These are phyloP conservation scores for Scenedesmus sp. DNA, from an alignment of 163 green algal species.

Conservation along the genomic window DNA sequence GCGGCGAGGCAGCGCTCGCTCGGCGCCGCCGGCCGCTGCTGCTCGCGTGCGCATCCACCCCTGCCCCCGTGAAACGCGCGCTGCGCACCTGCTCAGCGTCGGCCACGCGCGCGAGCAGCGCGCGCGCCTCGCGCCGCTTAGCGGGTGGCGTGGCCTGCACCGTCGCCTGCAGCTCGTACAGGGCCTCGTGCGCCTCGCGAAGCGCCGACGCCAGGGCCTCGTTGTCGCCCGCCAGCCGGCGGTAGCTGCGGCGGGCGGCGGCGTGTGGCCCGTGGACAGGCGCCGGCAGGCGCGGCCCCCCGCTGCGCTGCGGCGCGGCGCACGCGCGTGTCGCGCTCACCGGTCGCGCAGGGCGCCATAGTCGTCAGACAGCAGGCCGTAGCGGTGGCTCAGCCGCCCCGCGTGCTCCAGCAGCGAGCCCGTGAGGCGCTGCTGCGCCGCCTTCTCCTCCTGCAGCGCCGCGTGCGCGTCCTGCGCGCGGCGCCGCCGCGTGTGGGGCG, in stretches of 20 bases:
- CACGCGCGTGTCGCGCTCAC: no score
- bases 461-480: slow-evolving; percentile 33
- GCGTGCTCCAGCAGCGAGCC: slow-evolving; percentile 34
- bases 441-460: slow-evolving; percentile 18
- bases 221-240: slow-evolving; percentile 6
- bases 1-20: no score
- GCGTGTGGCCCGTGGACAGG: no score
- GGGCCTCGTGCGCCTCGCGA: slow-evolving; percentile 34
- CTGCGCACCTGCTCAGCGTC: slow-evolving; percentile 31
- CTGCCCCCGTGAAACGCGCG: background rate
- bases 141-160: slow-evolving; percentile 27
- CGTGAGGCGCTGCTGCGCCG: slow-evolving; percentile 34
- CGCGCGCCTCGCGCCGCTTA: slow-evolving; percentile 22
- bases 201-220: slow-evolving; percentile 28
- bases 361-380: slow-evolving; percentile 26
- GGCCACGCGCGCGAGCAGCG: background rate
- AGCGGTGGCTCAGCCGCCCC: slow-evolving; percentile 37
- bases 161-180: slow-evolving; percentile 30
- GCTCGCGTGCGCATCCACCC: no score
- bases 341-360: slow-evolving; percentile 8
- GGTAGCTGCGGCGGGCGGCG: slow-evolving; percentile 7
- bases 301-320: no score
- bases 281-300: no score
- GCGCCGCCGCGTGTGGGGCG: no score
- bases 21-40: no score